Evolutionary conservation across 176 grass and related monocot species (phyloP).

Genomic region (Cenchrus purpureus): DNA sequence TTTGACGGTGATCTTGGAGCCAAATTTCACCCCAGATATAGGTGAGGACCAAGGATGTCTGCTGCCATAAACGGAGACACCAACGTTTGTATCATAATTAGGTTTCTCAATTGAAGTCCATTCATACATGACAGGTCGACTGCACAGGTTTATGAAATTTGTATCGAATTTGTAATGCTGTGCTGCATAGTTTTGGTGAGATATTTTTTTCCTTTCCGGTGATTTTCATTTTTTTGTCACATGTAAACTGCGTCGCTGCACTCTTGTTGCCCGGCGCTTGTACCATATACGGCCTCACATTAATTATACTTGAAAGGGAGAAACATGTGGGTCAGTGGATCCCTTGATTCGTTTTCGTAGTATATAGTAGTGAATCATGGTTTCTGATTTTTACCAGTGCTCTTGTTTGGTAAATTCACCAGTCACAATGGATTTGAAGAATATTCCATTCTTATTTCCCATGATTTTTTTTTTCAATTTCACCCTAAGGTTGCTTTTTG

Average conservation of each 20-base stretch:
- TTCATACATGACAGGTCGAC: slow-evolving; percentile 15
- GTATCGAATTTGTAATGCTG: slow-evolving; percentile 32
- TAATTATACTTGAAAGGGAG: slow-evolving; percentile 13
- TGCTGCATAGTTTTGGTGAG: slow-evolving; percentile 36
- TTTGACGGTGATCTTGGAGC: background rate
- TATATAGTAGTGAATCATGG: too few species aligned
- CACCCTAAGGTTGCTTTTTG: too few species aligned
- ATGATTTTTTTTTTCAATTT: too few species aligned
- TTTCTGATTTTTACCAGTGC: too few species aligned
- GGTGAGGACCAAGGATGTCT: background rate
- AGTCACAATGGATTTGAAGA: background rate
- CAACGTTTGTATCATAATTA: background rate
- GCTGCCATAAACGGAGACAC: slow-evolving; percentile 11
- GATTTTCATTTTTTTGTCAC: slow-evolving; percentile 27
- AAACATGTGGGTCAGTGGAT: background rate
- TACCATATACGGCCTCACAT: slow-evolving; percentile 5
- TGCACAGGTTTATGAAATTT: slow-evolving; percentile 26
- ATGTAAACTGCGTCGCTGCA: background rate
- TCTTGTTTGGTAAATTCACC: background rate
- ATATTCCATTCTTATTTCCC: too few species aligned
- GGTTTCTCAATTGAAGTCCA: background rate
- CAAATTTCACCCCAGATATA: background rate
- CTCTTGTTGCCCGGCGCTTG: slow-evolving; percentile 17
- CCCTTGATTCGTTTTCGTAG: background rate
- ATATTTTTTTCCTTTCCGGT: background rate